Evolutionary conservation across 75 land plant genomes (phyloP), one percentile per base, ranked within the genome.

Genomic region (Sequoiadendron giganteum): DNA sequence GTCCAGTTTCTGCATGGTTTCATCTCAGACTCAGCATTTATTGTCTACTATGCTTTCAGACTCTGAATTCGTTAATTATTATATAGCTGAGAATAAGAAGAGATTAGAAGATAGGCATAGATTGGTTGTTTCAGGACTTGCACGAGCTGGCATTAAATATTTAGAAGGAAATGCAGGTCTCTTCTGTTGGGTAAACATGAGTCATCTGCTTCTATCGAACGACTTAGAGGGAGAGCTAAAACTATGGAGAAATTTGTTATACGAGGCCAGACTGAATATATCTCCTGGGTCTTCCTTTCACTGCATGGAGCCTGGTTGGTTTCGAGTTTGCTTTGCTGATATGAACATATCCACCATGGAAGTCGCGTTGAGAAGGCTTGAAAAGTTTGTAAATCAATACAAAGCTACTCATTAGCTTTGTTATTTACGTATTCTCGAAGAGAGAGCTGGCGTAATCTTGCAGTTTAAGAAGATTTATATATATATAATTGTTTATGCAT

Each of bases 181-280:
- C 14, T 96, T 93, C 70, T 95, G 94, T 36, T 88, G 95, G 95
- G 93, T 94, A 1, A 92, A 95, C 85, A 90, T 96, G 90, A 87
- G 94, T 30, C 89, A 90, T 77, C 75, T 94, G 3, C 75, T 92
- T 88, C 85, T 47, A 36, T 84, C 85, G 18, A 49, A 48, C 15
- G 56, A 84, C 39, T 1, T 52, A 16, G 25, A 84, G 5, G 85
- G 85, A 14, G 85, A 84, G 85, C 8, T 84, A 52, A 18, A 54
- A n/a, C 85, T 84, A 25, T 84, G 85, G 85, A 86, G 87, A 19
- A 76, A 32, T 47, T 84, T 94, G 7, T 77, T 93, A 39, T 52
- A 93, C 45, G 89, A 94, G 30, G 92, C 84, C 28, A 90, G 94
- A 30, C 19, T 94, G 73, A 93, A 93, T 65, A 72, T 94, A 32